phyloP scores from a whole-genome alignment of 352 stramenopile species.

The Thalassiosira mediterranea region DNA sequence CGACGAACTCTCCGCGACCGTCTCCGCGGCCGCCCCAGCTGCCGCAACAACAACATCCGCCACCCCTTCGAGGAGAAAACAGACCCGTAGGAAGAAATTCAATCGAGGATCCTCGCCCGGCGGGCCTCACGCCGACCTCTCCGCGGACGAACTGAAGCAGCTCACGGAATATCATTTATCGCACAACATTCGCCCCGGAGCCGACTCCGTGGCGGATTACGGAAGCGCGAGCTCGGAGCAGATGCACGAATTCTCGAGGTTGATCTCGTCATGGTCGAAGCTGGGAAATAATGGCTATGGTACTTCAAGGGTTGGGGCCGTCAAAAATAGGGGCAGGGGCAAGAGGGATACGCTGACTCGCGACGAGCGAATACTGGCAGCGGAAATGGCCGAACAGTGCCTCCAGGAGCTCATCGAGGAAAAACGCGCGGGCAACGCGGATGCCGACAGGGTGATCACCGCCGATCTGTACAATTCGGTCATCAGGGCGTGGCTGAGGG shows the following conservation, averaged over 20 bases:
- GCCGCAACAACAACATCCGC: too few relatives aligned
- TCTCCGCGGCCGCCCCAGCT: too few relatives aligned
- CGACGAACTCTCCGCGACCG: too few relatives aligned
- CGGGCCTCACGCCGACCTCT: constrained; percentile 19
- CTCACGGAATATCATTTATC: constrained; percentile 45
- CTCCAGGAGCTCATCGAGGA: constrained; percentile 38
- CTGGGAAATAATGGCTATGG: constrained; percentile 9
- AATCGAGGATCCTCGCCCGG: too few relatives aligned
- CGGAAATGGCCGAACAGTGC: constrained; percentile 44
- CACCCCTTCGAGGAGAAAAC: too few relatives aligned
- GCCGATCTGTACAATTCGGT: constrained; percentile 44
- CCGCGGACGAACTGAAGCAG: constrained; percentile 28
- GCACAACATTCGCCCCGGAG: constrained; percentile 3
- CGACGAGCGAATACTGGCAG: constrained; percentile 20
- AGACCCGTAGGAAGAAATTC: too few relatives aligned
- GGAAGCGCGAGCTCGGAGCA: constrained; percentile 2
- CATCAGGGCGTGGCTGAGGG: constrained; percentile 33
- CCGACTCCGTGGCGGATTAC: not conserved
- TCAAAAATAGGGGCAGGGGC: too few relatives aligned
- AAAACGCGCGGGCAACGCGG: constrained; percentile 8
- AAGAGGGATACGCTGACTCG: not conserved
- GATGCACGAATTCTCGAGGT: constrained; percentile 26
- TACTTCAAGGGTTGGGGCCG: too few relatives aligned
- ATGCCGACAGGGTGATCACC: not conserved
- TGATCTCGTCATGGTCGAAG: constrained; percentile 43